These are phyloP conservation scores for Ogataea parapolymorpha DNA, from an alignment of 805 yeast genomes.

Conservation along the genomic window DNA sequence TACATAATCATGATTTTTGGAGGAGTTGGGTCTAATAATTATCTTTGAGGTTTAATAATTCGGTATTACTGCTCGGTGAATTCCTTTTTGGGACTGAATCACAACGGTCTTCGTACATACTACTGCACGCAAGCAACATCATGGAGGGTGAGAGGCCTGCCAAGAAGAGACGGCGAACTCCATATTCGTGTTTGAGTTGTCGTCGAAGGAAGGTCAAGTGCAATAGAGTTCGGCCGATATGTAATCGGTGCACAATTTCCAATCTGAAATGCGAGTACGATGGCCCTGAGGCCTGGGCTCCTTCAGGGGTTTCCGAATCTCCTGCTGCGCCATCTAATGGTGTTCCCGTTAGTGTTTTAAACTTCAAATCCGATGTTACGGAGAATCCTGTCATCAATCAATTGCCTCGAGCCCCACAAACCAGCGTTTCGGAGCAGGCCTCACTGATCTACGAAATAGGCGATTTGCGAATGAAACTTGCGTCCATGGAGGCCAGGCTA, in stretches of 20 bases:
- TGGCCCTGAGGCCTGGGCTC: slow-evolving; percentile 19
- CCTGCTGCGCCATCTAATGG: not conserved
- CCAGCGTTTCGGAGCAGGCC: not conserved
- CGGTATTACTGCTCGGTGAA: slow-evolving; percentile 6
- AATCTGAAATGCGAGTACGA: slow-evolving; percentile 21
- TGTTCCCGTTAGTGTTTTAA: not conserved
- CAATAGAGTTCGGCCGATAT: slow-evolving; percentile 22
- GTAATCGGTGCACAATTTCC: slow-evolving; percentile 20
- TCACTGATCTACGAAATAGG: slow-evolving; percentile 6
- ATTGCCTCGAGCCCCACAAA: not conserved
- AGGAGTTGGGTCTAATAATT: not conserved
- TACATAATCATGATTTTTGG: not conserved
- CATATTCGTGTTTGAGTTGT: slow-evolving; percentile 25
- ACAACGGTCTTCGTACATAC: not conserved
- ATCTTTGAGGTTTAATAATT: not conserved
- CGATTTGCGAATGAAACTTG: slow-evolving; percentile 6
- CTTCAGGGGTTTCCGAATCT: not conserved
- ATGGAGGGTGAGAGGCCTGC: not conserved
- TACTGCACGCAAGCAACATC: not conserved
- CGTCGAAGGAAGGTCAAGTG: slow-evolving; percentile 26
- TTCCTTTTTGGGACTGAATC: slow-evolving; percentile 4
- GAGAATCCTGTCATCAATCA: not conserved
- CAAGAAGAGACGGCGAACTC: slow-evolving; percentile 24
- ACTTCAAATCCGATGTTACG: not conserved
- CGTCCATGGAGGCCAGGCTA: slow-evolving; percentile 9